A percentile compares a stretch with the other conserved stretches of the same genome.
Evolutionary conservation across 2,329 filamentous ascomycete species (phyloP).

Genomic region (Aspergillus neotritici): DNA sequence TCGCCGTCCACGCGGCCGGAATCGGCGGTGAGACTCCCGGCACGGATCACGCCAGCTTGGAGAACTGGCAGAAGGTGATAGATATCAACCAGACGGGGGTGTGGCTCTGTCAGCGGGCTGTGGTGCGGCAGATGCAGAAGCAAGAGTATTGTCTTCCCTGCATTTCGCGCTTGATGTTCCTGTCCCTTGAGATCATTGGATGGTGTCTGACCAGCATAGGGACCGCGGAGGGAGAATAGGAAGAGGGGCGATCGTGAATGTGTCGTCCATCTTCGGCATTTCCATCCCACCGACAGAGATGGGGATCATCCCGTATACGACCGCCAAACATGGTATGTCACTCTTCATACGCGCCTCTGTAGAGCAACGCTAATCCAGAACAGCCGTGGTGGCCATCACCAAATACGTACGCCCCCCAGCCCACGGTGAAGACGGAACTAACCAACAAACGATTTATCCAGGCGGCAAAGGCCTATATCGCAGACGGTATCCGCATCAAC

Average conservation of each 20-base stretch:
- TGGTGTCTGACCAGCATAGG: slow-evolving; percentile 1
- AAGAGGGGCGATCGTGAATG: slow-evolving; percentile 22
- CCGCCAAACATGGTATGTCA: slow-evolving; percentile 23
- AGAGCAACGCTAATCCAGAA: too few relatives aligned
- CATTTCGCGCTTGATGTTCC: background rate
- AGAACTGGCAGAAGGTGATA: slow-evolving; percentile 48
- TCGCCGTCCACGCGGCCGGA: slow-evolving; percentile 54
- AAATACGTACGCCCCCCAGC: slow-evolving; percentile 12
- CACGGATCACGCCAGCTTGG: slow-evolving; percentile 45
- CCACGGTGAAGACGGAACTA: background rate
- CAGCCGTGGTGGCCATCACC: slow-evolving; percentile 22
- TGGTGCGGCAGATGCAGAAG: slow-evolving; percentile 31
- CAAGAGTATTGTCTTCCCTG: slow-evolving; percentile 18
- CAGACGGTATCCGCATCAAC: slow-evolving; percentile 53
- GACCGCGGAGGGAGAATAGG: slow-evolving; percentile 13
- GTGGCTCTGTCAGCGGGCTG: slow-evolving; percentile 52
- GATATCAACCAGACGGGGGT: slow-evolving; percentile 53
- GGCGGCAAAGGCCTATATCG: slow-evolving; percentile 47
- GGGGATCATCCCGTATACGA: slow-evolving; percentile 16
- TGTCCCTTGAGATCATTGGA: background rate
- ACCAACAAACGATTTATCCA: slow-evolving; percentile 3
- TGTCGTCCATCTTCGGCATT: slow-evolving; percentile 21
- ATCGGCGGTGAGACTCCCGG: slow-evolving; percentile 39
- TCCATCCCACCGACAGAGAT: slow-evolving; percentile 11
- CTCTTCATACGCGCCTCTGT: background rate